A percentile compares a stretch with the other conserved stretches of the same genome.
Conservation (phyloP, 1,284 basidiomycete genomes). For the Ceratobasidium sp. region DNA sequence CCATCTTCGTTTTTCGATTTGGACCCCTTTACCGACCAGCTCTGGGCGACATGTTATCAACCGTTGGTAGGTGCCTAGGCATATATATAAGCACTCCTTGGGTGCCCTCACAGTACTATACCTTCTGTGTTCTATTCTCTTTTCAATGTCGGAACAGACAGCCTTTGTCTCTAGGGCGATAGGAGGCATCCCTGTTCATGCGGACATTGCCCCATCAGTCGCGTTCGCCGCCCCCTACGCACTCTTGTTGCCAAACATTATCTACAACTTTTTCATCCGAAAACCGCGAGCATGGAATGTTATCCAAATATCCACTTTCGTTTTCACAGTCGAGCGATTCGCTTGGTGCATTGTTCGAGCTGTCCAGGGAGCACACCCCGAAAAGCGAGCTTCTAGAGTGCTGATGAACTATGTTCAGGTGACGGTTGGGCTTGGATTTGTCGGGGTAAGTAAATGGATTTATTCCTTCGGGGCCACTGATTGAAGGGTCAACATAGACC, state of each 20-base stretch:
- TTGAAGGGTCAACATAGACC: constrained; percentile 7
- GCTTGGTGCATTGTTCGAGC: constrained; percentile 41
- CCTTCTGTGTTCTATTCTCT: background rate
- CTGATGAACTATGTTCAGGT: constrained; percentile 34
- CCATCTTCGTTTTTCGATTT: background rate
- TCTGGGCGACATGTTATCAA: background rate
- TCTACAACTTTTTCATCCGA: constrained; percentile 55
- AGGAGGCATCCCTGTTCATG: constrained; percentile 56
- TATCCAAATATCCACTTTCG: constrained; percentile 28
- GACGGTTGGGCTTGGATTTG: constrained; percentile 37
- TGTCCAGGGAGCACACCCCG: constrained; percentile 30
- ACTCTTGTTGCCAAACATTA: constrained; percentile 56
- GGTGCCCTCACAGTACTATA: background rate
- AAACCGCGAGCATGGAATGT: constrained; percentile 43
- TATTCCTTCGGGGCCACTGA: background rate
- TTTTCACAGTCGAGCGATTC: constrained; percentile 31
- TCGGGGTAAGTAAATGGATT: constrained; percentile 15
- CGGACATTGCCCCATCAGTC: constrained; percentile 59
- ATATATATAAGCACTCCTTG: background rate
- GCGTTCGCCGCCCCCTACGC: constrained; percentile 58
- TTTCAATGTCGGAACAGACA: constrained; percentile 3
- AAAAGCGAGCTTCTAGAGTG: constrained; percentile 20
- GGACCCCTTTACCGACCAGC: background rate
- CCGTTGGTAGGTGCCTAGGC: background rate
- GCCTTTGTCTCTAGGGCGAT: constrained; percentile 55